Conservation (phyloP, 768 basidiomycete genomes). For the Cubamyces lactineus region DNA sequence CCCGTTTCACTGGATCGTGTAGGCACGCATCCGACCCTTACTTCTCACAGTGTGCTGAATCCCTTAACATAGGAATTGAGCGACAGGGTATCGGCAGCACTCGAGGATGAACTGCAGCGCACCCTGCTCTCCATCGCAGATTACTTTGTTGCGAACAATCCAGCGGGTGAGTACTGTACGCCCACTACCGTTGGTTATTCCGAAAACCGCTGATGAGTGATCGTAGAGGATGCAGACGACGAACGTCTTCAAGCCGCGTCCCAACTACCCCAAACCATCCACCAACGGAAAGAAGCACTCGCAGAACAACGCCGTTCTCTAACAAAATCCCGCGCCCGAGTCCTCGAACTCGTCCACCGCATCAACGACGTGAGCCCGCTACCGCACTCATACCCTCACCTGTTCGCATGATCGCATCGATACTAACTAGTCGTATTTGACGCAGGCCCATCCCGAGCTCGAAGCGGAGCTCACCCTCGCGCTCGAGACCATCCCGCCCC, state of each 20-base stretch:
- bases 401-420: background rate
- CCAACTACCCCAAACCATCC: slow-evolving; percentile 5
- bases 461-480: slow-evolving; percentile 35
- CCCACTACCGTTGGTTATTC: no score
- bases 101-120: slow-evolving; percentile 8
- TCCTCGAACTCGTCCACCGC: slow-evolving; percentile 18
- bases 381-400: background rate
- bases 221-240: background rate
- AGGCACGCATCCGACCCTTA: background rate
- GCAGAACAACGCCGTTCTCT: background rate
- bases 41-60: background rate
- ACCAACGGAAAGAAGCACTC: background rate
- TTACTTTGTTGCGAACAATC: background rate
- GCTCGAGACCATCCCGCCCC: slow-evolving; percentile 35
- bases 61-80: background rate
- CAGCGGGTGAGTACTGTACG: no score
- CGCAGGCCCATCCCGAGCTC: slow-evolving; percentile 39
- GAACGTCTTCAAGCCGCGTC: background rate
- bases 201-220: background rate
- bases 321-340: background rate
- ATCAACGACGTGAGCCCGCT: slow-evolving; percentile 21
- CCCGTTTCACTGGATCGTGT: background rate
- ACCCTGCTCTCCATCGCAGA: slow-evolving; percentile 14
- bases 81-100: background rate
- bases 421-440: background rate